Base-by-base conservation (phyloP, 2,329 filamentous ascomycete genomes). In the Dactylellina parvicollis region DNA sequence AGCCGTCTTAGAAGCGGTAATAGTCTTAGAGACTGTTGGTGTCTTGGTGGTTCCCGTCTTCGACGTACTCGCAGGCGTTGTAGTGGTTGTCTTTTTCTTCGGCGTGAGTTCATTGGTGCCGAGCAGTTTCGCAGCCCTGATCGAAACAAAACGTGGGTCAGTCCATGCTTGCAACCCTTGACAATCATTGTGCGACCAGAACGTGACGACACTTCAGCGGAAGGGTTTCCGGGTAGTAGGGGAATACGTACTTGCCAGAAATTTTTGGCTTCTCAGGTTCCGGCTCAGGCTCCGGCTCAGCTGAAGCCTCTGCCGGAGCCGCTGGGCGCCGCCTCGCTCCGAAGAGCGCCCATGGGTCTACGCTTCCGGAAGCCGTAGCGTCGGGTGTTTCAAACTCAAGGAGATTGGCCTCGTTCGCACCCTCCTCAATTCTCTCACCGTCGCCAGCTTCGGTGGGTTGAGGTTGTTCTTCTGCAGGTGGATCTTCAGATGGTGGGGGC, bases 291-390 rank as follows among this genome's bases (percentile, higher is more conserved):
- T 50, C 12, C n/a, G 52, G 22, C 40, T 30, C 62, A 3, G 44
- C 34, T n/a, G n/a, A n/a, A n/a, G 49, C 44, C 38, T 57, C 66
- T 55, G 30, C 61, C 10, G 59, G 59, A n/a, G 30, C 47, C 24
- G 60, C 60, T 47, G 60, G 52, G 22, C 69, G 69, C 55, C 69
- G 60, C 69, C 32, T 66, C 69, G 60, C 69, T 73, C 69, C 69
- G 69, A 73, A 73, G 69, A 73, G 54, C 60, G 69, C 69, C 69
- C 69, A 73, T 66, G 69, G 54, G 47, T 73, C 69, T 32, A 66
- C 60, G n/a, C 47, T 38, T 50, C 34, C 40, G 44, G 69, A 73
- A 73, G 69, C 69, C 69, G 69, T 73, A 73, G 60, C 55, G 69
- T 65, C 69, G 69, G 60, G 46, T 73, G 65, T 73, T 73, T 61